These are phyloP conservation scores for Paecilomyces sp. DNA, from an alignment of 2,329 filamentous ascomycete species.

Conservation along the genomic window DNA sequence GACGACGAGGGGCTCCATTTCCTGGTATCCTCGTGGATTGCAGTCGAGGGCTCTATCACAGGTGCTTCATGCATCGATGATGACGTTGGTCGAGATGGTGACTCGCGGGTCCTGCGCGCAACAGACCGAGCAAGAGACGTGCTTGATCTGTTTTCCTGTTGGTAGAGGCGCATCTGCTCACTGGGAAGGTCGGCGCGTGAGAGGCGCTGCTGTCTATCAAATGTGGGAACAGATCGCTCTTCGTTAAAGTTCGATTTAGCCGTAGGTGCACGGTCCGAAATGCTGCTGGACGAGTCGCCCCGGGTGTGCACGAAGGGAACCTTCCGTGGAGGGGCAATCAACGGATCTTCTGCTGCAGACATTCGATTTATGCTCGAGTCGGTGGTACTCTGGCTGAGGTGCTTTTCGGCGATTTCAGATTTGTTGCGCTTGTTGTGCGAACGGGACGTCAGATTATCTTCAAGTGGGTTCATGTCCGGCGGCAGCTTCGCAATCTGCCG, in stretches of 20 bases:
- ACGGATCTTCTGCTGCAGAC: constrained; percentile 33
- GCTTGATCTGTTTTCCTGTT: constrained; percentile 20
- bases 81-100: constrained; percentile 24
- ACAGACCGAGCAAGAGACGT: constrained; percentile 18
- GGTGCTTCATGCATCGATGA: constrained; percentile 21
- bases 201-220: constrained; percentile 33
- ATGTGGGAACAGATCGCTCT: constrained; percentile 42
- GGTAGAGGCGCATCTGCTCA: constrained; percentile 22
- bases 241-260: constrained; percentile 29
- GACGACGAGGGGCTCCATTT: constrained; percentile 29
- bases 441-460: constrained; percentile 70
- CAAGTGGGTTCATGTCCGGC: constrained; percentile 91
- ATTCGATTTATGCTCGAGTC: constrained; percentile 28
- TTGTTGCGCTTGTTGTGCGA: constrained; percentile 74
- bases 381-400: constrained; percentile 47
- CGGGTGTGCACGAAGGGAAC: constrained; percentile 79
- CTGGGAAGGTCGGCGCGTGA: constrained; percentile 24
- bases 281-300: constrained; percentile 52
- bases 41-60: constrained; percentile 19
- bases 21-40: constrained; percentile 20
- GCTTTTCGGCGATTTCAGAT: constrained; percentile 56
- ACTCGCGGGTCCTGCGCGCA: constrained; percentile 19
- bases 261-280: constrained; percentile 45
- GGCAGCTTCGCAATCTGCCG: constrained; percentile 73
- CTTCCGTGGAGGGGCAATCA: constrained; percentile 39